phyloP scores from a whole-genome alignment of 1,284 basidiomycete genomes.

The Caloboletus inedulis region DNA sequence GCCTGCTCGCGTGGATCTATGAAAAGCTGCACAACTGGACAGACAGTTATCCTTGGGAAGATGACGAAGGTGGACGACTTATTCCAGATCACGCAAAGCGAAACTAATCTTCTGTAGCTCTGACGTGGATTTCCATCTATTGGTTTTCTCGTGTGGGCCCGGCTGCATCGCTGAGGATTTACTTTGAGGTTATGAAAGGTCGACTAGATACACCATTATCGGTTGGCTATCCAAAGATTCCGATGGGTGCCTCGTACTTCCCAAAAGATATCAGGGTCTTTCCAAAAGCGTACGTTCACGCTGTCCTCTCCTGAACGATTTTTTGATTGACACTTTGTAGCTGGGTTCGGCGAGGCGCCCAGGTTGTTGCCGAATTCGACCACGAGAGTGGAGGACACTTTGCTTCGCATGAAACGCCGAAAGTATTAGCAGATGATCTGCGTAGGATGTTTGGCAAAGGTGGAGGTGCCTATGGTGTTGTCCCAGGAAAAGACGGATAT shows the following conservation, averaged over 20 bases:
- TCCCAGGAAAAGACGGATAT: slow-evolving; percentile 33
- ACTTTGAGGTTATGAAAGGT: slow-evolving; percentile 39
- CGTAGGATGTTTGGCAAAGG: slow-evolving; percentile 41
- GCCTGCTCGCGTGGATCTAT: slow-evolving; percentile 57
- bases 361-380: slow-evolving; percentile 18
- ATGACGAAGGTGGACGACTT: slow-evolving; percentile 44
- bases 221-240: slow-evolving; percentile 32
- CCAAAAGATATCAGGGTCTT: slow-evolving; percentile 41
- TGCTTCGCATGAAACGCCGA: slow-evolving; percentile 37
- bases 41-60: slow-evolving; percentile 47
- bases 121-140: slow-evolving; percentile 58
- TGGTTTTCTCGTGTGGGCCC: slow-evolving; percentile 58
- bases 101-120: slow-evolving; percentile 33
- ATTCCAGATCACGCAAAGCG: slow-evolving; percentile 1
- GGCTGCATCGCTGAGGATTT: slow-evolving; percentile 50
- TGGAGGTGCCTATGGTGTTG: slow-evolving; percentile 36
- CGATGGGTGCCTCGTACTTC: slow-evolving; percentile 48
- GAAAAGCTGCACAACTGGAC: slow-evolving; percentile 55
- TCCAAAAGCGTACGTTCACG: slow-evolving; percentile 38
- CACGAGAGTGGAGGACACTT: slow-evolving; percentile 33
- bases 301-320: background rate
- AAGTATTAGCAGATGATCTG: slow-evolving; percentile 35
- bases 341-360: slow-evolving; percentile 16
- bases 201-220: background rate
- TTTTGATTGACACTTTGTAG: slow-evolving; percentile 7